Evolutionary conservation across 805 yeast species (phyloP).

Genomic region (Starmera quercuum): DNA sequence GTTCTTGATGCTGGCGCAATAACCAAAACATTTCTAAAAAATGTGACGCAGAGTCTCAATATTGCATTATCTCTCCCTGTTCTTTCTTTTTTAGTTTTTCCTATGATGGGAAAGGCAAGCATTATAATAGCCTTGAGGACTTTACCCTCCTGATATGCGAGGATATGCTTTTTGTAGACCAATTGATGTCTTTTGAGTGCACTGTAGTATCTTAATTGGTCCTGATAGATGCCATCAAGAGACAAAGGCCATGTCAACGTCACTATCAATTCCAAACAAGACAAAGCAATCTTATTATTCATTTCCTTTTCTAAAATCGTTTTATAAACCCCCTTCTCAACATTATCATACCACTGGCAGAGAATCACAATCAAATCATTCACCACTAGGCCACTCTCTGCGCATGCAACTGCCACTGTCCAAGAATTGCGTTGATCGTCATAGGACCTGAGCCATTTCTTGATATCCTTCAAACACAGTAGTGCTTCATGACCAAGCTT

Average conservation of each 20-base stretch:
- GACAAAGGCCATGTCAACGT: conserved; percentile 82
- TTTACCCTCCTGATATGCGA: conserved; percentile 50
- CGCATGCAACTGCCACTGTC: conserved; percentile 85
- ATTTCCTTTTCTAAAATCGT: conserved; percentile 26
- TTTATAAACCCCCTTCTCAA: conserved; percentile 17
- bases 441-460: conserved; percentile 78
- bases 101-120: conserved; percentile 55
- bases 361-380: conserved; percentile 72
- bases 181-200: conserved; percentile 61
- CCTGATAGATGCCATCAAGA: conserved; percentile 39
- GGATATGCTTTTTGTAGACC: conserved; percentile 59
- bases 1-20: conserved; percentile 65
- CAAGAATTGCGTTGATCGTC: conserved; percentile 65
- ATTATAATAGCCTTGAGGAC: conserved; percentile 65
- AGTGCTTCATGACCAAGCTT: conserved; percentile 82
- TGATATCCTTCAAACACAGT: conserved; percentile 68
- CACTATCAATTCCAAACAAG: conserved; percentile 73
- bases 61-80: conserved; percentile 66
- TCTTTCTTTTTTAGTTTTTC: conserved; percentile 45
- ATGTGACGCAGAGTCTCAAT: conserved; percentile 59
- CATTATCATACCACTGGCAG: conserved; percentile 57
- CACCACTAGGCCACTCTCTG: conserved; percentile 64
- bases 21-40: conserved; percentile 70
- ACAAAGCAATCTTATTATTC: conserved; percentile 57
- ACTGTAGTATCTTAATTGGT: conserved; percentile 49